Conservation (phyloP, 1,139 yeast genomes). For the Geotrichum histeridarum region DNA sequence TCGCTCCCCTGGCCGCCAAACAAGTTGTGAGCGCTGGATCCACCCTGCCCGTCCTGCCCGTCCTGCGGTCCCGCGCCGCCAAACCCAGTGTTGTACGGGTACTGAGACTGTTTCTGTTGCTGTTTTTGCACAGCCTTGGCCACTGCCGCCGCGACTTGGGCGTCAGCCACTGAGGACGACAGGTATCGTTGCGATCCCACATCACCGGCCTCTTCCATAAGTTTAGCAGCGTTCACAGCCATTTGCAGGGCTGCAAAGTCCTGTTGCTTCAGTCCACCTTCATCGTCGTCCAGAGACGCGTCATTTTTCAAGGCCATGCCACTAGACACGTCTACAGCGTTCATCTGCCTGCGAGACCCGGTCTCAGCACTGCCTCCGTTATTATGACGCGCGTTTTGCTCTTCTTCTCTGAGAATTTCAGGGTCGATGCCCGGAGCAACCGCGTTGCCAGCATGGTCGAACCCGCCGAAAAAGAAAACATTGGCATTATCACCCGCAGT, state of each 20-base stretch:
- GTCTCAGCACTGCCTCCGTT: not conserved
- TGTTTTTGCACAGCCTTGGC: not conserved
- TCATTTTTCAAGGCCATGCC: not conserved
- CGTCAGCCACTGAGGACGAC: not conserved
- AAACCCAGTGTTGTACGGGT: not conserved
- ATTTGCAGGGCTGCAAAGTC: not conserved
- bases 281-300: not conserved
- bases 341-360: too few relatives aligned
- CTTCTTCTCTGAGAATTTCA: conserved; percentile 30
- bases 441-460: conserved; percentile 13
- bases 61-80: not conserved
- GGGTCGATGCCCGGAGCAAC: conserved; percentile 34
- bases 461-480: conserved; percentile 3
- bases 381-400: not conserved
- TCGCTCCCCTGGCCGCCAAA: not conserved
- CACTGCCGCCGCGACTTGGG: not conserved
- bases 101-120: not conserved
- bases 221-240: not conserved
- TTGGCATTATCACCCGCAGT: conserved; percentile 3
- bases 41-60: not conserved
- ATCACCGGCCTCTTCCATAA: not conserved
- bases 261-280: not conserved
- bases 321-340: not conserved
- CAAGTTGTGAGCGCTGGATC: not conserved
- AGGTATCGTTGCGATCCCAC: not conserved